Conservation (phyloP, 31 red algal species). For the Porphyra umbilicalis region DNA sequence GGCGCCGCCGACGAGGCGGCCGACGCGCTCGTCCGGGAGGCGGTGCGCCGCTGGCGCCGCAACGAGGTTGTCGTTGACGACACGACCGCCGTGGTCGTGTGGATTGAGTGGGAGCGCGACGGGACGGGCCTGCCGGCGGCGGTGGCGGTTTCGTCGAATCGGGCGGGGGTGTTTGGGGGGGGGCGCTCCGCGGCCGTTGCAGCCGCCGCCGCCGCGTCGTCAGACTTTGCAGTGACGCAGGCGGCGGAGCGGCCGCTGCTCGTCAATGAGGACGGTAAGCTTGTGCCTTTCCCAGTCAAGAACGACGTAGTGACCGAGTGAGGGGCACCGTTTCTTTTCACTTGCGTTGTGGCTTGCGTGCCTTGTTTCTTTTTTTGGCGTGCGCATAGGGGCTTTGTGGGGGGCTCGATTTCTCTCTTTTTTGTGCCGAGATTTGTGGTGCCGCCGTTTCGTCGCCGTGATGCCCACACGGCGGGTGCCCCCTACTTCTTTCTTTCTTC, state of each 20-base stretch:
- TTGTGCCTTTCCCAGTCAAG: background rate
- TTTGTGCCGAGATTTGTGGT: too few species aligned
- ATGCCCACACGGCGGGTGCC: too few species aligned
- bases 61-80: slow-evolving; percentile 85
- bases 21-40: slow-evolving; percentile 67
- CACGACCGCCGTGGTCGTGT: slow-evolving; percentile 80
- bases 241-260: background rate
- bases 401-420: background rate
- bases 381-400: too few species aligned
- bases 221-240: background rate
- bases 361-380: background rate
- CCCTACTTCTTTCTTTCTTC: too few species aligned
- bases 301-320: background rate
- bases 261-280: slow-evolving; percentile 1
- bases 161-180: background rate
- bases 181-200: background rate
- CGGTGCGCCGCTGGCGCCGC: slow-evolving; percentile 59
- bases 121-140: background rate
- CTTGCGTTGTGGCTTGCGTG: background rate
- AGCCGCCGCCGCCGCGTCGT: background rate
- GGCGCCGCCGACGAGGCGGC: slow-evolving; percentile 34
- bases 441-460: too few species aligned
- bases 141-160: background rate
- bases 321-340: background rate
- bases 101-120: slow-evolving; percentile 41